Evolutionary conservation across 2,329 filamentous ascomycete genomes (phyloP).

Genomic region (Exophiala lecanii-corni): DNA sequence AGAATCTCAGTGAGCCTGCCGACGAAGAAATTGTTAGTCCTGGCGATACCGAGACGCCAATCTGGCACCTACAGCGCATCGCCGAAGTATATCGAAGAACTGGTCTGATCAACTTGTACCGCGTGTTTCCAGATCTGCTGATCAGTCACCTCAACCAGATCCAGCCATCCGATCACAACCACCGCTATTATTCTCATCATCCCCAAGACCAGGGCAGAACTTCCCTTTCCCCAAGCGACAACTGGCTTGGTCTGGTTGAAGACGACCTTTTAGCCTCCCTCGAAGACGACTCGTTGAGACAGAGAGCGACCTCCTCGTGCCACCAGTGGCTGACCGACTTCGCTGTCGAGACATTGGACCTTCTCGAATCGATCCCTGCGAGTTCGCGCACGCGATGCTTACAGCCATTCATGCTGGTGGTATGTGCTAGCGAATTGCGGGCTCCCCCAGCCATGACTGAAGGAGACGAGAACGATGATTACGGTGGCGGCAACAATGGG

Average conservation of each 20-base stretch:
- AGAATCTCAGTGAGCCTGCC: constrained; percentile 2
- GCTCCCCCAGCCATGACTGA: constrained; percentile 33
- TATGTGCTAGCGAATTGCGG: constrained; percentile 48
- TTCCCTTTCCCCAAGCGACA: neutral
- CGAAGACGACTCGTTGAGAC: neutral
- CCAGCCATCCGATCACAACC: neutral
- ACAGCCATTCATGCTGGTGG: constrained; percentile 50
- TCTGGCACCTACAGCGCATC: constrained; percentile 50
- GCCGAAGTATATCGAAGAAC: constrained; percentile 51
- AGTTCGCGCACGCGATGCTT: constrained; percentile 52
- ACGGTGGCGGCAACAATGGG: too few relatives aligned
- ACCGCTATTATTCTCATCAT: neutral
- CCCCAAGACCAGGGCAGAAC: neutral
- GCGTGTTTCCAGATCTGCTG: constrained; percentile 45
- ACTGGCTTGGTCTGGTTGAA: constrained; percentile 3
- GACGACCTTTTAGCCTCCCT: neutral
- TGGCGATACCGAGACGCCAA: constrained; percentile 49
- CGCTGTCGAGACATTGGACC: constrained; percentile 47
- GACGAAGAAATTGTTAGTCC: constrained; percentile 31
- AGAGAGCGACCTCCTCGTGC: neutral
- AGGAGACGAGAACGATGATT: too few relatives aligned
- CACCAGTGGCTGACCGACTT: constrained; percentile 47
- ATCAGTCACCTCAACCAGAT: neutral
- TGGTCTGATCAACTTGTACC: constrained; percentile 52
- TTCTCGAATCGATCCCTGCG: constrained; percentile 47